Evolutionary conservation across 371 early-diverging fungal species (phyloP), one percentile per base, ranked within the genome.

Genomic region (Mucor saturninus): DNA sequence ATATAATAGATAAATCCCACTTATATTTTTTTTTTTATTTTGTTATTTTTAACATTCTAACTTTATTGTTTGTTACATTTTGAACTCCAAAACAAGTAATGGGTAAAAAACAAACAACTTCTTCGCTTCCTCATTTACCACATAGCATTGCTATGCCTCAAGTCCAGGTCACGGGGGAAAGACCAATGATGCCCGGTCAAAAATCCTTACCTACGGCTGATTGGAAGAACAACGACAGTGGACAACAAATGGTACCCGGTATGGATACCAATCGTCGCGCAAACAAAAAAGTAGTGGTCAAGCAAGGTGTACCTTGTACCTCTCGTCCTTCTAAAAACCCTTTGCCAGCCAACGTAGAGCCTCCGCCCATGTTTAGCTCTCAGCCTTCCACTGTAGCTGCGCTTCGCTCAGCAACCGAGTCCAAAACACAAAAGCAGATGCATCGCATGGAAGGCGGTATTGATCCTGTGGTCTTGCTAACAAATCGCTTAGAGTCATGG

Each of bases 371-470:
- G 13, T 78, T 78, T 58, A 52, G 59, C 4, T 71, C 81, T 8
- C 54, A 56, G 1, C 74, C 81, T 11, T 62, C 60, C 13, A 65
- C 45, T 2, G 45, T 29, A 4, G 32, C 71, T 9, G 35, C 64
- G 1, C 14, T 75, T 1, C 55, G 61, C 2, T 56, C 63, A 30
- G 54, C 67, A 7, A 15, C 59, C 4, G 69, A 68, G 2, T 48
- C 73, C 0, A 68, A 56, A 8, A 45, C 68, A 11, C 73, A 76
- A 9, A 60, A 67, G 14, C 75, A 76, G 9, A 61, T 73, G 0
- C 75, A 74, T 59, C 75, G 79, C 28, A 72, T 76, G 73, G 72
- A 77, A 10, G 61, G 62, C 40, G 80, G 83, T 11, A 77, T 82
- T 50, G 66, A 82, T 56, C 83, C 83, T 15, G 74, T 74, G 0